These are phyloP conservation scores for Vicia villosa DNA, from an alignment of 306 rosid species.

Conservation along the genomic window DNA sequence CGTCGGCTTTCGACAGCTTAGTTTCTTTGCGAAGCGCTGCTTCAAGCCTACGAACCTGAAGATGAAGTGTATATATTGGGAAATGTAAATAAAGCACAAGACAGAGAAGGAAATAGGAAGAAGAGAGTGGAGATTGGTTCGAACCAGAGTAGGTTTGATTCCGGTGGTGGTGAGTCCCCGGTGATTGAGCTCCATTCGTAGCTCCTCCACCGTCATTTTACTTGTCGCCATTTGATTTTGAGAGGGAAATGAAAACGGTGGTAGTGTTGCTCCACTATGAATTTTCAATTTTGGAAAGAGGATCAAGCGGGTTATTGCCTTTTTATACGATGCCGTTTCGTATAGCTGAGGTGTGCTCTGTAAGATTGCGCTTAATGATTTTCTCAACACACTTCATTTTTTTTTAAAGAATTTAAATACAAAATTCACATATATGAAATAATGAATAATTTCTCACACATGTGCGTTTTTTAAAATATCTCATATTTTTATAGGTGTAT, in stretches of 20 bases:
- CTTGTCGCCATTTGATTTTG: conserved; percentile 61
- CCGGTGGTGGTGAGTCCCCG: conserved; percentile 78
- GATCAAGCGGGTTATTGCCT: not conserved
- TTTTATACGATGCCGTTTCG: conserved; percentile 28
- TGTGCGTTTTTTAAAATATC: too few relatives aligned
- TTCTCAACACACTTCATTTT: too few relatives aligned
- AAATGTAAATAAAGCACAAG: not conserved
- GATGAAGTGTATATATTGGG: not conserved
- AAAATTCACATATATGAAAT: too few relatives aligned
- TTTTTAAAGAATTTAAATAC: too few relatives aligned
- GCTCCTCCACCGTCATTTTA: conserved; percentile 74
- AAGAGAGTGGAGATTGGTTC: not conserved
- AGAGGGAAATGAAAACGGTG: not conserved
- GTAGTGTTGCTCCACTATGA: not conserved
- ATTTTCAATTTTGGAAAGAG: not conserved
- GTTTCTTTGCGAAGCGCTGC: conserved; percentile 57
- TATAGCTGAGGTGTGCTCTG: conserved; percentile 18
- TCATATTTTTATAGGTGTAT: too few relatives aligned
- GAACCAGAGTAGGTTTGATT: conserved; percentile 71
- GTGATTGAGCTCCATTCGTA: conserved; percentile 62
- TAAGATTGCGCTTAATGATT: not conserved
- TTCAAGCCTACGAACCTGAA: conserved; percentile 68
- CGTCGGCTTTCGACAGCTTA: not conserved
- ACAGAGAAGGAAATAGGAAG: too few relatives aligned
- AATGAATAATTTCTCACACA: too few relatives aligned